phyloP scores from a whole-genome alignment of 768 basidiomycete genomes.

The Heimioporus sp. region DNA sequence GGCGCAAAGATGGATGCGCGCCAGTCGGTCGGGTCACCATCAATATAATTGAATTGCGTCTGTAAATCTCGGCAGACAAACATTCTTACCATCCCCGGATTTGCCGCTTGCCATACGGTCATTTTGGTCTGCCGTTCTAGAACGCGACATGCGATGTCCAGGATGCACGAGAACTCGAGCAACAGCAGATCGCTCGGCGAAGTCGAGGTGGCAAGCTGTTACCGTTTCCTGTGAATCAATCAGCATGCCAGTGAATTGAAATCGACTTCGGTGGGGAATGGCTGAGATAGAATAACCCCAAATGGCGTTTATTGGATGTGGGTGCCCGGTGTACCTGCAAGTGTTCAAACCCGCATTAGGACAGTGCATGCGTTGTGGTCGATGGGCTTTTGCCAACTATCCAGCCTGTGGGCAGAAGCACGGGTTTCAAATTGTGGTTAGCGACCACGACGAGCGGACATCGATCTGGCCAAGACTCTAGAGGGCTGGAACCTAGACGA shows the following conservation, averaged over 20 bases:
- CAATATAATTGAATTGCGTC: not conserved
- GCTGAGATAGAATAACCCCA: not conserved
- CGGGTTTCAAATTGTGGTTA: not conserved
- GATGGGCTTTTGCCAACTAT: too few relatives aligned
- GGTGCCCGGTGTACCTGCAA: not conserved
- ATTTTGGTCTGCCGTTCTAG: not conserved
- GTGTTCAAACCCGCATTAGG: not conserved
- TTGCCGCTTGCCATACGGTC: not conserved
- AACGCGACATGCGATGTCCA: not conserved
- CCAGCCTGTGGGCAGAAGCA: too few relatives aligned
- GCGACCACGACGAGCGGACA: not conserved
- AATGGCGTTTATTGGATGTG: not conserved
- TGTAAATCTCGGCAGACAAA: constrained; percentile 3
- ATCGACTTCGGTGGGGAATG: too few relatives aligned
- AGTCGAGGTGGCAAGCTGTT: not conserved
- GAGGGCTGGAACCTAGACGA: not conserved
- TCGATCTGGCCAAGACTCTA: not conserved
- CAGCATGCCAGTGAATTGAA: not conserved
- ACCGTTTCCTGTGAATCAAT: not conserved
- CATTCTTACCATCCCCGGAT: constrained; percentile 6
- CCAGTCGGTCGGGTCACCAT: not conserved
- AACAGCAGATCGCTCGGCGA: not conserved
- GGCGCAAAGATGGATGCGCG: not conserved
- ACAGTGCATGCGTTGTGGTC: not conserved
- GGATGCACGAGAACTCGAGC: not conserved